These are phyloP conservation scores for Candida tallmaniae DNA, from an alignment of 805 yeast genomes.

Conservation along the genomic window DNA sequence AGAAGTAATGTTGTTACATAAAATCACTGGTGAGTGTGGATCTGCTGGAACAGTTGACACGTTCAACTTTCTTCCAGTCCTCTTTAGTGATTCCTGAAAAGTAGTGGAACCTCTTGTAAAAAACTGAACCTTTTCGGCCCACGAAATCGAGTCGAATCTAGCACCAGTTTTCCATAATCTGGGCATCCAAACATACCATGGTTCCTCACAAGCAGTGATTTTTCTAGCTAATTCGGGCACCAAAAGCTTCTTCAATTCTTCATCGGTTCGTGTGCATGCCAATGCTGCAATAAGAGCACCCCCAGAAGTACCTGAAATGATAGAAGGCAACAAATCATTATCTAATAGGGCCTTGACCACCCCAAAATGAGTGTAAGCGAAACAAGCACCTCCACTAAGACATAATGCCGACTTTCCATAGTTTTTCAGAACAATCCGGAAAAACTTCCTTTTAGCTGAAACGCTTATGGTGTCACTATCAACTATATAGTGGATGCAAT, in stretches of 20 bases:
- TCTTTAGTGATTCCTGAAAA: constrained; percentile 61
- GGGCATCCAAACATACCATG: constrained; percentile 54
- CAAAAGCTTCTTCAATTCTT: constrained; percentile 53
- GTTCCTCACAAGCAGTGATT: constrained; percentile 67
- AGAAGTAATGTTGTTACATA: constrained; percentile 71
- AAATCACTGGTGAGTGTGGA: constrained; percentile 74
- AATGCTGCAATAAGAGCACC: constrained; percentile 77
- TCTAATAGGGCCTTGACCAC: constrained; percentile 68
- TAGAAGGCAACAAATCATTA: constrained; percentile 59
- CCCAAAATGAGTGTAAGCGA: constrained; percentile 75
- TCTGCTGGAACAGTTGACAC: constrained; percentile 79
- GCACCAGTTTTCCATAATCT: constrained; percentile 76
- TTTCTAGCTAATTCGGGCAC: constrained; percentile 58
- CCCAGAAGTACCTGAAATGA: constrained; percentile 75
- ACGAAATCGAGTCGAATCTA: constrained; percentile 64
- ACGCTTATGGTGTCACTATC: constrained; percentile 32
- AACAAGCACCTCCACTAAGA: constrained; percentile 76
- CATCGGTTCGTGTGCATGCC: constrained; percentile 64
- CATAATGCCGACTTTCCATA: constrained; percentile 71
- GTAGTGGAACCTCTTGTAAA: constrained; percentile 72
- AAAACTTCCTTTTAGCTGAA: constrained; percentile 46
- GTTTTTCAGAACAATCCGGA: constrained; percentile 55
- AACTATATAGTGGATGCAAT: constrained; percentile 42
- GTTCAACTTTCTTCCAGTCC: constrained; percentile 68
- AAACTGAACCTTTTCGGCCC: constrained; percentile 68